Evolutionary conservation across 2,329 filamentous ascomycete species (phyloP).

Genomic region (Fonsecaea pugnacius): DNA sequence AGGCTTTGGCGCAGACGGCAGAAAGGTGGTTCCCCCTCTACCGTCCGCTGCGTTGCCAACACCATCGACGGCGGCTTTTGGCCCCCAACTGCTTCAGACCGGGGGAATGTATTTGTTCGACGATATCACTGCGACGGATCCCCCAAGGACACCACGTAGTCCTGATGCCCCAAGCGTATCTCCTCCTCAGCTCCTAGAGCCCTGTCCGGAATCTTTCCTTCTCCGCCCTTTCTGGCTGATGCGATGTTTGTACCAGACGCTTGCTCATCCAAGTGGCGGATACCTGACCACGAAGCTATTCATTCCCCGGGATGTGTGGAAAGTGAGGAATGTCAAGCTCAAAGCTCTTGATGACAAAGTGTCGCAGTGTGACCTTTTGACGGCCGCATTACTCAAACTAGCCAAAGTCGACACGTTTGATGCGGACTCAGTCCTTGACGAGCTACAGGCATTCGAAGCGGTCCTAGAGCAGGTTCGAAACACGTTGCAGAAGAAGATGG

Average conservation of each 20-base stretch:
- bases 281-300: slow-evolving; percentile 92
- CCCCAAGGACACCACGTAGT: slow-evolving; percentile 58
- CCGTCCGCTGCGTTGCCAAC: slow-evolving; percentile 68
- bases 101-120: slow-evolving; percentile 83
- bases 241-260: slow-evolving; percentile 88
- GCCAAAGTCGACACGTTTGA: slow-evolving; percentile 84
- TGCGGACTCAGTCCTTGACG: slow-evolving; percentile 87
- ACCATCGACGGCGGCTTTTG: slow-evolving; percentile 66
- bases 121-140: slow-evolving; percentile 69
- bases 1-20: slow-evolving; percentile 60
- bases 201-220: slow-evolving; percentile 85
- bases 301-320: slow-evolving; percentile 89
- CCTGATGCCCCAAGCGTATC: slow-evolving; percentile 63
- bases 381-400: slow-evolving; percentile 82
- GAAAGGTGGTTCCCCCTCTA: slow-evolving; percentile 53
- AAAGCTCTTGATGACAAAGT: slow-evolving; percentile 93
- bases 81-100: slow-evolving; percentile 59
- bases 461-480: slow-evolving; percentile 85
- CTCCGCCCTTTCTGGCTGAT: slow-evolving; percentile 98
- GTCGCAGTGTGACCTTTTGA: slow-evolving; percentile 85
- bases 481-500: slow-evolving; percentile 77
- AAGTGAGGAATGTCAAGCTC: slow-evolving; percentile 89
- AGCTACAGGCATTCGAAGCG: slow-evolving; percentile 87
- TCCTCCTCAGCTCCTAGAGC: slow-evolving; percentile 75
- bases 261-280: slow-evolving; percentile 86